Conservation (phyloP, 495 filamentous ascomycete genomes). For the Usnea hakonensis region DNA sequence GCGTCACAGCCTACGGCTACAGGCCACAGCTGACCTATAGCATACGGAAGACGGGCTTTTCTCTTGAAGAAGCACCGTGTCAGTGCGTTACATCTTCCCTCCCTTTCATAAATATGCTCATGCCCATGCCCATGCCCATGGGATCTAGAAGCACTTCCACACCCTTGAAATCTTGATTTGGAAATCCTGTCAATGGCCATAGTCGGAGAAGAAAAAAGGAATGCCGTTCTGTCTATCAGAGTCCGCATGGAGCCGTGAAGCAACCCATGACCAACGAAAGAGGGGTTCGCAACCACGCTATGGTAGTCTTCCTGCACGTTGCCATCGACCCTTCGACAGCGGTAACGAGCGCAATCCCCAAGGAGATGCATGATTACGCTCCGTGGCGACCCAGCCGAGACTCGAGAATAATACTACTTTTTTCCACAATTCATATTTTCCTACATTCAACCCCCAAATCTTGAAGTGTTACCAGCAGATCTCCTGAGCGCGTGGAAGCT, state of each 20-base stretch:
- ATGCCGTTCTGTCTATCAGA: not conserved
- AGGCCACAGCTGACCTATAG: too few species aligned
- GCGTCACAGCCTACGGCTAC: too few species aligned
- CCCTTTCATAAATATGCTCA: not conserved
- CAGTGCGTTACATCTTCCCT: not conserved
- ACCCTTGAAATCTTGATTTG: too few species aligned
- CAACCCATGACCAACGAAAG: slow-evolving; percentile 13
- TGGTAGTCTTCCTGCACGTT: slow-evolving; percentile 11
- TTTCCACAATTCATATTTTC: not conserved
- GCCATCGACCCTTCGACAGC: not conserved
- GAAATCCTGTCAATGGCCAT: not conserved
- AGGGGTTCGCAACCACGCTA: slow-evolving; percentile 15
- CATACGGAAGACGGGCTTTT: not conserved
- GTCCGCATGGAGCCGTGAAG: not conserved
- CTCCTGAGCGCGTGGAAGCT: slow-evolving; percentile 11
- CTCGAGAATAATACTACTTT: slow-evolving; percentile 1
- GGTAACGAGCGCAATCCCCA: not conserved
- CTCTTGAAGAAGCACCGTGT: too few species aligned
- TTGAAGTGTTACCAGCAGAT: slow-evolving; percentile 1
- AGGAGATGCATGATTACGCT: not conserved
- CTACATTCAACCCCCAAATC: not conserved
- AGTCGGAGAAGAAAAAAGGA: not conserved
- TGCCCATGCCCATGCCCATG: too few species aligned
- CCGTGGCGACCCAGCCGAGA: not conserved
- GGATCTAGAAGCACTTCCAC: not conserved